Evolutionary conservation across 2,329 filamentous ascomycete genomes (phyloP), one percentile per base, ranked within the genome.

Genomic region (Colletotrichum orchidophilum): DNA sequence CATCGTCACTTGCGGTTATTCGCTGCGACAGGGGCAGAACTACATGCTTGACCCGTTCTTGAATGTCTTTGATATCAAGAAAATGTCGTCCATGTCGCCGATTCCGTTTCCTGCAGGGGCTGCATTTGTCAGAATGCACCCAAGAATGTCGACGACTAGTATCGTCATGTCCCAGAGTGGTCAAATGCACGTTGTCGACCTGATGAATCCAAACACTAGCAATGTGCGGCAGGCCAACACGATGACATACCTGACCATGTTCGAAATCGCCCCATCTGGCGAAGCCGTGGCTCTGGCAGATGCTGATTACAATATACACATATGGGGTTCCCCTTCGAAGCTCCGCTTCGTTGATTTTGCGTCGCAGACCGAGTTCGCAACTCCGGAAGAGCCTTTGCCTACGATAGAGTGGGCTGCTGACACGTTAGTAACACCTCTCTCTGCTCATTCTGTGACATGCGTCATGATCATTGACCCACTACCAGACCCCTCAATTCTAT

Each of bases 71-170:
- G 96, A 98, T 78, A 87, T 99, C 57, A 97, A 97, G 82, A 96
- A 94, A 55, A 89, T 98, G 84, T 89, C 90, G 21, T 94, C 95
- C 26, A 90, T 98, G 78, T 93, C 94, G 5, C 96, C 96, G 0
- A 96, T 99, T 52, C 94, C 96, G 0, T 99, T 93, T 75, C 96
- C 96, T 68, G 93, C 95, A 2, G 95, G 96, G 11, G 96, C 96
- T 46, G 96, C 96, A 42, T 97, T 95, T 83, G 95, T 98, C 52
- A 92, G 96, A 70, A 96, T 99, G 93, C 96, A 99, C 80, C 96
- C 97, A 1, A 92, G 95, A 76, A 93, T 99, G 89, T 92, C 95
- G 24, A 98, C 96, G 0, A 98, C 97, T 0, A 96, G 94, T 76
- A 95, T 99, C 72, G 94, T 99, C 60, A 92, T 95, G 31, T 97